Conservation (phyloP, 1,284 basidiomycete genomes). For the Porphyrellus sp. region DNA sequence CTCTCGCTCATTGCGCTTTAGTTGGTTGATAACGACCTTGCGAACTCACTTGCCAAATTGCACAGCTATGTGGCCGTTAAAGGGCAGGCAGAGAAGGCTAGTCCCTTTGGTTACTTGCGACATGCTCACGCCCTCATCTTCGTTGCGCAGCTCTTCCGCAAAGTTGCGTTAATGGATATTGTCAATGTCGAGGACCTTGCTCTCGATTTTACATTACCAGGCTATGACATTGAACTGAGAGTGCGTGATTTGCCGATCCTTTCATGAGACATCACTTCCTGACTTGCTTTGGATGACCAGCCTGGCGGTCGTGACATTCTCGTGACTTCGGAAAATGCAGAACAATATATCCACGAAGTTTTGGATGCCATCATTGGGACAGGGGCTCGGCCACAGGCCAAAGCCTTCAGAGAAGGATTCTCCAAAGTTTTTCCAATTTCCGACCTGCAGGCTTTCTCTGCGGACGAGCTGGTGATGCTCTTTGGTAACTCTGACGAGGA, state of each 20-base stretch:
- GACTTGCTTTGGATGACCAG: conserved; percentile 36
- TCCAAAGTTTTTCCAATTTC: conserved; percentile 91
- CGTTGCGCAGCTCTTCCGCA: conserved; percentile 46
- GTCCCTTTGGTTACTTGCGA: conserved; percentile 7
- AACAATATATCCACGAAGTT: conserved; percentile 83
- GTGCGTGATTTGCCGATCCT: conserved; percentile 40
- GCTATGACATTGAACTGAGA: conserved; percentile 88
- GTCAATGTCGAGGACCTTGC: conserved; percentile 84
- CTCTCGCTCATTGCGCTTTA: conserved; percentile 32
- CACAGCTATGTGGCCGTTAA: conserved; percentile 53
- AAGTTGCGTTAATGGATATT: conserved; percentile 54
- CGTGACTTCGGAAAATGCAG: conserved; percentile 84
- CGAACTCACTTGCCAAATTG: conserved; percentile 81
- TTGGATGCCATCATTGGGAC: conserved; percentile 79
- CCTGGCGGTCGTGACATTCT: conserved; percentile 74
- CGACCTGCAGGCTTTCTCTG: conserved; percentile 89
- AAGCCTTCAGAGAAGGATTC: conserved; percentile 87
- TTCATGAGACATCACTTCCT: background rate
- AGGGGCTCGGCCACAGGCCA: conserved; percentile 71
- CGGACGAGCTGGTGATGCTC: conserved; percentile 90
- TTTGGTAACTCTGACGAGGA: conserved; percentile 96
- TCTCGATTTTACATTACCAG: conserved; percentile 95
- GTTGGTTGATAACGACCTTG: conserved; percentile 82
- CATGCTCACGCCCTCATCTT: background rate
- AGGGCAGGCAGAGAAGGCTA: conserved; percentile 54